Evolutionary conservation across 352 stramenopile genomes (phyloP), one percentile per base, ranked within the genome.

Genomic region (Phytophthora nicotianae): DNA sequence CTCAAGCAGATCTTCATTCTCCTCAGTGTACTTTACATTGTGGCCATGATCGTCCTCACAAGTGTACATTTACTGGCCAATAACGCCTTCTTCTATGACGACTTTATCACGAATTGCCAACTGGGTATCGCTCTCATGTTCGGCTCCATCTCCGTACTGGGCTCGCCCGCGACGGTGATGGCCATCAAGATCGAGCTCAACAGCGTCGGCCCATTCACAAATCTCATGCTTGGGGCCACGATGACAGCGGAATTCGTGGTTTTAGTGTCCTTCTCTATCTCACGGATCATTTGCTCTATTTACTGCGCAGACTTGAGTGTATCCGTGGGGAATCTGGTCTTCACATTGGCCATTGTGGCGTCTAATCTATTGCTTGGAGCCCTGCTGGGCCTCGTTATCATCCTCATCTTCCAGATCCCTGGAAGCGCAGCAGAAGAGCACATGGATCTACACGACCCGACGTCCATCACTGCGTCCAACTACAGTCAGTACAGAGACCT

Each of bases 161-260:
- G 71, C 2, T 91, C 82, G 11, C 82, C 82, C 0, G 74, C 79
- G 6, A 91, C 82, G 10, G 78, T 88, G 40, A 89, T 91, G 80
- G 82, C 81, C 16, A 88, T 90, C 65, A 88, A 90, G 67, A 90
- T 88, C 48, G 81, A 90, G 51, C 72, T 89, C 50, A 87, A 91
- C 45, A 87, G 79, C 24, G 82, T 87, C 41, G 82, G 82, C 2
- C 78, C 78, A 5, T 91, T 91, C 58, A 91, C 82, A 5, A 89
- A 85, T 60, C 68, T 91, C 46, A 89, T 89, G 82, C 68, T 91
- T 11, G 82, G 82, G 8, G 68, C 76, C 8, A 88, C 78, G 6
- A 91, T 91, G 82, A 79, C 66, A 4, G 77, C 82, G 38, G 82
- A 91, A 59, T 89, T 91, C 29, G 69, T 91, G 10, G 82, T 91